Percentiles rank a stretch among this genome's conserved stretches.
phyloP scores from a whole-genome alignment of 1,284 basidiomycete genomes.

The Fomitopsis schrenkii region DNA sequence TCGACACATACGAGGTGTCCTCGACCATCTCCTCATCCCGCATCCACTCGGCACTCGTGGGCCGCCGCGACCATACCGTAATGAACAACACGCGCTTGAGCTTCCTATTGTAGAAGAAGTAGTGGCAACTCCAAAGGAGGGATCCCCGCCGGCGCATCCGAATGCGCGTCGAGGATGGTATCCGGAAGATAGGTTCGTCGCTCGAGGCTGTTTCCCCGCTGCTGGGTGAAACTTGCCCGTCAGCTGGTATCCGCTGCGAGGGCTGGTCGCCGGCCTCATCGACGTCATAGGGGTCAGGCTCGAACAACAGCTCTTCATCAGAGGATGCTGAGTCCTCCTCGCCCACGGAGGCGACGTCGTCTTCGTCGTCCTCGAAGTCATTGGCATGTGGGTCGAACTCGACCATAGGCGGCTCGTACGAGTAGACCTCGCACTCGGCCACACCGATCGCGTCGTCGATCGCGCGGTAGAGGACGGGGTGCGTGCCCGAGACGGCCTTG shows the following conservation, averaged over 20 bases:
- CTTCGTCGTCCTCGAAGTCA: conserved; percentile 75
- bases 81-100: conserved; percentile 92
- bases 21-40: conserved; percentile 36
- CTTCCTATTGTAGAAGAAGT: conserved; percentile 96
- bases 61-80: conserved; percentile 83
- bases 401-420: conserved; percentile 84
- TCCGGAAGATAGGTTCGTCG: conserved; percentile 23
- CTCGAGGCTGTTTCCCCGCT: conserved; percentile 27
- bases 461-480: conserved; percentile 83
- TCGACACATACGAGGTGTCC: conserved; percentile 25
- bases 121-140: conserved; percentile 94
- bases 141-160: conserved; percentile 55
- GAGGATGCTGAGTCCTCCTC: conserved; percentile 49
- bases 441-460: conserved; percentile 91
- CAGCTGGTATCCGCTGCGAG: background rate
- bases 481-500: conserved; percentile 42
- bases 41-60: conserved; percentile 57
- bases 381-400: conserved; percentile 94
- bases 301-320: conserved; percentile 53
- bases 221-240: conserved; percentile 11
- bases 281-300: conserved; percentile 78
- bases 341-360: conserved; percentile 54
- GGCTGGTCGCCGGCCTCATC: conserved; percentile 38
- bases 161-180: conserved; percentile 17
- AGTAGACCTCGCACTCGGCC: conserved; percentile 92